phyloP scores from a whole-genome alignment of 202 grass and related monocot species.

The Hordeum pubiflorum region DNA sequence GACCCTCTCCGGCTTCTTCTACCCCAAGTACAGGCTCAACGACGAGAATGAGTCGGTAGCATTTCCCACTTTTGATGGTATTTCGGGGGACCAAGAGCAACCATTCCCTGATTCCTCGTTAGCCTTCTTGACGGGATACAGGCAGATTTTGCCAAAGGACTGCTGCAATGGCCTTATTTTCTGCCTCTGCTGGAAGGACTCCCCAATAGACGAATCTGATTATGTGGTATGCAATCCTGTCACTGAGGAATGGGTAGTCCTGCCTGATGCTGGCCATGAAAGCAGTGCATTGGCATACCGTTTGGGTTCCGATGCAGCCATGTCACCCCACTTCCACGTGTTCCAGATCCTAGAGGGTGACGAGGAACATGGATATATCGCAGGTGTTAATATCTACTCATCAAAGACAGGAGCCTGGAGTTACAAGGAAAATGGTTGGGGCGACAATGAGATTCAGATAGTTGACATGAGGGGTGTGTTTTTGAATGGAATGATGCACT shows the following conservation, averaged over 20 bases:
- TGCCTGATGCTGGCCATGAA: background rate
- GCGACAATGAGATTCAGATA: background rate
- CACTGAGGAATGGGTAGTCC: background rate
- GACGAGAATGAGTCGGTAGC: background rate
- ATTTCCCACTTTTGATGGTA: background rate
- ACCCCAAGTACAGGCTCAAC: background rate
- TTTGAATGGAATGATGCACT: slow-evolving; percentile 12
- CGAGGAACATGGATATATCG: background rate
- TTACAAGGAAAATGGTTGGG: slow-evolving; percentile 4
- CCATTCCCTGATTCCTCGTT: background rate
- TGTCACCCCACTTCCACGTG: slow-evolving; percentile 3
- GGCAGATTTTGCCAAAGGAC: background rate
- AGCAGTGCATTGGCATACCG: too few relatives aligned
- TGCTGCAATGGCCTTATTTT: slow-evolving; percentile 20
- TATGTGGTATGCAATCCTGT: slow-evolving; percentile 1
- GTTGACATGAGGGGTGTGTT: background rate
- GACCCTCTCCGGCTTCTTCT: background rate
- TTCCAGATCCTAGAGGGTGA: background rate
- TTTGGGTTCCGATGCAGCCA: background rate
- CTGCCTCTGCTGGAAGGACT: background rate
- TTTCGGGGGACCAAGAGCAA: background rate
- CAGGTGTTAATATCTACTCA: slow-evolving; percentile 6
- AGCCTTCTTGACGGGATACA: background rate
- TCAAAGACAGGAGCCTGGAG: background rate
- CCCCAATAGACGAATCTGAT: background rate